phyloP scores from a whole-genome alignment of 331 rosid genomes.

The Quercus phellos region DNA sequence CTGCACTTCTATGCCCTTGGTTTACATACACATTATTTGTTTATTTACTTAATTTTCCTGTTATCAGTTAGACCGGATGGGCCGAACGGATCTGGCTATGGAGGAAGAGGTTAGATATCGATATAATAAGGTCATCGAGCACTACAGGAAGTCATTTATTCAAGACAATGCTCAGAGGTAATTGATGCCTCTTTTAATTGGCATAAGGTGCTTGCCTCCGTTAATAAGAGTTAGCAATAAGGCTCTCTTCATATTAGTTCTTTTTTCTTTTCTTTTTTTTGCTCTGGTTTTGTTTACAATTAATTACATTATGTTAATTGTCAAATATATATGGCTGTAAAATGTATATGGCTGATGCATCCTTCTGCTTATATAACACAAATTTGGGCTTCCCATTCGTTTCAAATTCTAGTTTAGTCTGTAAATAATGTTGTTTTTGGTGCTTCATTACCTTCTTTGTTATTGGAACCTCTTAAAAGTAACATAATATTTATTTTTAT shows the following conservation, averaged over 20 bases:
- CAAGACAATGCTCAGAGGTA: constrained; percentile 94
- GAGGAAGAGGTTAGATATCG: constrained; percentile 88
- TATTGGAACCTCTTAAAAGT: background rate
- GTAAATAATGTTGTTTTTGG: background rate
- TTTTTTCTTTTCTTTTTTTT: background rate
- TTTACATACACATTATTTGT: constrained; percentile 7
- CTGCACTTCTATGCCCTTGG: background rate
- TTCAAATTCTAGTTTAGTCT: background rate
- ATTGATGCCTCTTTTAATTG: background rate
- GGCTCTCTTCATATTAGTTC: background rate
- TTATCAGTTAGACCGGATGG: constrained; percentile 77
- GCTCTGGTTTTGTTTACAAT: background rate
- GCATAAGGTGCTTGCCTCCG: background rate
- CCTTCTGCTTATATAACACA: background rate
- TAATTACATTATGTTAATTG: background rate
- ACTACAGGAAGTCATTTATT: constrained; percentile 80
- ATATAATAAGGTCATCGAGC: constrained; percentile 61
- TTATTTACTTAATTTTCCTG: constrained; percentile 19
- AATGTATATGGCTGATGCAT: background rate
- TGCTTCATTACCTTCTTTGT: background rate
- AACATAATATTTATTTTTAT: background rate
- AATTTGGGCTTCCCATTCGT: background rate
- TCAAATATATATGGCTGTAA: background rate
- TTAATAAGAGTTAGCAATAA: background rate
- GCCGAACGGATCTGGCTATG: constrained; percentile 59